phyloP scores from a whole-genome alignment of 139 green algal species.

The Nannochloris sp. region DNA sequence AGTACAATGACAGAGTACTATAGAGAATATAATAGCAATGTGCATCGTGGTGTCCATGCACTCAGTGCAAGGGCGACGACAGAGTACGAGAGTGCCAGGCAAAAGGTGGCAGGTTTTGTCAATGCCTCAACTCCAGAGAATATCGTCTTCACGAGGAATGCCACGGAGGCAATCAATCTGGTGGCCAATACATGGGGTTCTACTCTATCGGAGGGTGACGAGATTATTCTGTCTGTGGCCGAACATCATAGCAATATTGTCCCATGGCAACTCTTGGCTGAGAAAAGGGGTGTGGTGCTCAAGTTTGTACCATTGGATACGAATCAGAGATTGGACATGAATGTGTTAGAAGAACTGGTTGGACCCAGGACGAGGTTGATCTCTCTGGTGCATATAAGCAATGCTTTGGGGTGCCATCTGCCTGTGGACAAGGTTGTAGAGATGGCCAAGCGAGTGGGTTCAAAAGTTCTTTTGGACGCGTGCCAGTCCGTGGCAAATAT shows the following conservation, averaged over 20 bases:
- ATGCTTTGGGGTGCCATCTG: slow-evolving; percentile 75
- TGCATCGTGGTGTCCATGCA: slow-evolving; percentile 88
- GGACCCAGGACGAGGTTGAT: slow-evolving; percentile 69
- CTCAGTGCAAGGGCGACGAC: slow-evolving; percentile 73
- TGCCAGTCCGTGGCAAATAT: slow-evolving; percentile 97
- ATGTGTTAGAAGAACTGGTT: slow-evolving; percentile 44
- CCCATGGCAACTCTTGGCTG: slow-evolving; percentile 90
- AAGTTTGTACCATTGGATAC: slow-evolving; percentile 48
- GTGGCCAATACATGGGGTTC: slow-evolving; percentile 90
- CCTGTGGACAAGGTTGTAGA: slow-evolving; percentile 41
- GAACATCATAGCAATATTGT: slow-evolving; percentile 99
- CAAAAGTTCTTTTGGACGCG: slow-evolving; percentile 86
- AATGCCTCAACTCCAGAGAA: slow-evolving; percentile 62
- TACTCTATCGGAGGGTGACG: slow-evolving; percentile 81
- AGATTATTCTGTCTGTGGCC: slow-evolving; percentile 87
- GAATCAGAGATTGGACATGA: slow-evolving; percentile 50
- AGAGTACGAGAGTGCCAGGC: slow-evolving; percentile 80
- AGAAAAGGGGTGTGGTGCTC: slow-evolving; percentile 61
- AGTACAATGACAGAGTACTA: slow-evolving; percentile 76
- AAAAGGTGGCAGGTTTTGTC: slow-evolving; percentile 80
- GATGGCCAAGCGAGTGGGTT: slow-evolving; percentile 50
- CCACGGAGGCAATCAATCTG: slow-evolving; percentile 95
- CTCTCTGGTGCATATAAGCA: slow-evolving; percentile 85
- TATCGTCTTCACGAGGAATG: slow-evolving; percentile 92
- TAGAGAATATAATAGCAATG: slow-evolving; percentile 86